Base-by-base conservation (phyloP, 1,284 basidiomycete species). In the Singerocomus inundabilis region DNA sequence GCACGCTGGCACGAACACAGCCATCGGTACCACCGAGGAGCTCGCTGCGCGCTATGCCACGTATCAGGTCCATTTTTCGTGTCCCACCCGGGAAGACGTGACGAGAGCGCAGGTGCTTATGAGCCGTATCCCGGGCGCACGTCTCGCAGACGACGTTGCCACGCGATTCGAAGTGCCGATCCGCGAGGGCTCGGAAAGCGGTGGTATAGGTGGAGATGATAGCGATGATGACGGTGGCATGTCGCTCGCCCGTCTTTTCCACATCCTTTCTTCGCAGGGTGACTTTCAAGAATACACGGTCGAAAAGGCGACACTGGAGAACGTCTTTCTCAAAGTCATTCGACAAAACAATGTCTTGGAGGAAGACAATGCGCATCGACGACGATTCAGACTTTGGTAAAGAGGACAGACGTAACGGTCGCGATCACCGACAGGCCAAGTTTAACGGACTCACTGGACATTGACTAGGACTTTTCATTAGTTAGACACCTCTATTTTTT, bases 31-130 rank as follows among this genome's bases (percentile, higher is more conserved):
- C 1, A 83, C 81, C 0, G 74, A 79, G 9, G 73, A 77, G 5
- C 77, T 91, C 10, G 81, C 81, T 1, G 72, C 77, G 16, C 81
- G 84, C 8, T 84, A 85, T 55, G 83, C 82, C 2, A 81, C 78
- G 2, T 91, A 92, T 66, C 87, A 91, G 65, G 81, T 91, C 8
- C 89, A 92, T 60, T 82, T 91, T 62, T 77, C 80, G 0, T 83
- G 82, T 58, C 80, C 78, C 0, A 81, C 79, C 0, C 77, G 81
- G 6, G 79, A 82, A 48, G 83, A 86, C 36, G 68, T 83, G 8
- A 57, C 64, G 4, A 72, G 71, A 36, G 81, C 83, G 1, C 79
- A 84, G 30, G 63, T 72, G 6, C 72, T 88, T 37, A 87, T 92
- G 78, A 64, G 77, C 1, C 74, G 68, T 5, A 81, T 90, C 46